phyloP scores from a whole-genome alignment of 345 rosid genomes.

The Xanthoceras sorbifolium region DNA sequence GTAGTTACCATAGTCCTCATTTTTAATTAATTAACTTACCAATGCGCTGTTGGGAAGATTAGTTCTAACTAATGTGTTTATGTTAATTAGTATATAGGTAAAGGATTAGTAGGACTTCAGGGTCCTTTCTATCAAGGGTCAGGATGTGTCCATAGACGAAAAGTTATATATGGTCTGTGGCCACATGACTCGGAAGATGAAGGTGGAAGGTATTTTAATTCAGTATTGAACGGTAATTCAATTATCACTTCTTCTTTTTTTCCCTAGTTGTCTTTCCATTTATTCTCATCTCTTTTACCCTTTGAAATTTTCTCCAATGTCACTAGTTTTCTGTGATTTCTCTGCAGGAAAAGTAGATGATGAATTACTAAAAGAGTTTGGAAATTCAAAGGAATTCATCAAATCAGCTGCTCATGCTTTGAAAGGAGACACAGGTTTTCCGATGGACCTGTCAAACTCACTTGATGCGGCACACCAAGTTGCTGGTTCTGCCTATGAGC shows the following conservation, averaged over 20 bases:
- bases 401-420: constrained; percentile 46
- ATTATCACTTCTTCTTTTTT: too few species aligned
- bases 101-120: constrained; percentile 57
- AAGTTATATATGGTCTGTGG: constrained; percentile 58
- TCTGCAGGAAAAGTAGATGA: constrained; percentile 25
- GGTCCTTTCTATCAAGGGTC: constrained; percentile 56
- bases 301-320: neutral
- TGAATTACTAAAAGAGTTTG: constrained; percentile 32
- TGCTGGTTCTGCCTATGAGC: constrained; percentile 50
- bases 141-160: constrained; percentile 64
- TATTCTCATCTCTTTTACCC: neutral
- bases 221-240: too few species aligned
- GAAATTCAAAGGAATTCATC: constrained; percentile 46
- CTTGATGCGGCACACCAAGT: constrained; percentile 46
- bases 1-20: neutral
- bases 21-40: too few species aligned
- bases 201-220: constrained; percentile 19
- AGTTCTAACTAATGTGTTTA: neutral
- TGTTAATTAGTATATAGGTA: constrained; percentile 27
- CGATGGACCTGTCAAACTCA: constrained; percentile 10
- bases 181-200: constrained; percentile 28
- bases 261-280: neutral
- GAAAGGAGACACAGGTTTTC: constrained; percentile 31
- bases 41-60: too few species aligned
- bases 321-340: neutral